Evolutionary conservation across 306 rosid species (phyloP).

Genomic region (Castanea mollissima): DNA sequence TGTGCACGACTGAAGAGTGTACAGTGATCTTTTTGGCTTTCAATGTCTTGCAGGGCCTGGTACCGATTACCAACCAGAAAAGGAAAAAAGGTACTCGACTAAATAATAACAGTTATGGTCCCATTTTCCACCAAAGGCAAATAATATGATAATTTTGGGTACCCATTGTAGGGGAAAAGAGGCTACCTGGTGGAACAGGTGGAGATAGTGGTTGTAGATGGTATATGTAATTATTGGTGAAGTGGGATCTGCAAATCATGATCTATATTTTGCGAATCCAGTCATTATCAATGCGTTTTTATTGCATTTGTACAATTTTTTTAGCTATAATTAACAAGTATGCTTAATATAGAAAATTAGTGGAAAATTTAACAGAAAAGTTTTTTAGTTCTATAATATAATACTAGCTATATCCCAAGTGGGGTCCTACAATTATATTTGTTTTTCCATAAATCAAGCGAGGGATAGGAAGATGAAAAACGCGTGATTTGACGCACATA

Average conservation of each 20-base stretch:
- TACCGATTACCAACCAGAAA: constrained; percentile 46
- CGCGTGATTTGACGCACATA: neutral
- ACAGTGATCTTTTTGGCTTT: constrained; percentile 41
- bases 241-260: constrained; percentile 37
- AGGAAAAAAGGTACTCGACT: constrained; percentile 43
- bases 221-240: constrained; percentile 6
- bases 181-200: constrained; percentile 52
- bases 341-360: constrained; percentile 28
- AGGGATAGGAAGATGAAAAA: neutral
- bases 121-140: constrained; percentile 45
- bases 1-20: constrained; percentile 17
- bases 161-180: constrained; percentile 32
- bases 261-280: constrained; percentile 21
- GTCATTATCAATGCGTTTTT: constrained; percentile 35
- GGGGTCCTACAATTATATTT: constrained; percentile 35
- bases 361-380: constrained; percentile 26
- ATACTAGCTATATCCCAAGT: constrained; percentile 25
- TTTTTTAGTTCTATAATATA: constrained; percentile 25
- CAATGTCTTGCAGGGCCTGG: constrained; percentile 21
- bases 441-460: neutral
- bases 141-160: constrained; percentile 44
- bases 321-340: constrained; percentile 5
- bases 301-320: constrained; percentile 25
- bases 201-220: constrained; percentile 42
- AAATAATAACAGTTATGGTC: constrained; percentile 47